Evolutionary conservation across 768 basidiomycete species (phyloP).

Genomic region (button mushroom (Agaricus bisporus)): DNA sequence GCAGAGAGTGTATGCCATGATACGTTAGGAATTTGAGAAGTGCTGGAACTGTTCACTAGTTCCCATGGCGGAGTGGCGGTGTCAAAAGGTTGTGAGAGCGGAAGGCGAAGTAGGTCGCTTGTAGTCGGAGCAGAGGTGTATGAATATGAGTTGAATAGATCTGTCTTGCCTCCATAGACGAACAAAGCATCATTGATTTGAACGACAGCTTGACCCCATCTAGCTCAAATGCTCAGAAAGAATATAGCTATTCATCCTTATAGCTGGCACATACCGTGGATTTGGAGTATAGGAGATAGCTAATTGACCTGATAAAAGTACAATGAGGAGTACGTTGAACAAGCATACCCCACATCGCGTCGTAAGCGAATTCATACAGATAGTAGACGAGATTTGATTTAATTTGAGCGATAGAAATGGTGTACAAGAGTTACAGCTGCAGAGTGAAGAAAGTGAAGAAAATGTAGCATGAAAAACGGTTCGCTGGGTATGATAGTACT

Average conservation of each 20-base stretch:
- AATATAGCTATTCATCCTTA: not conserved
- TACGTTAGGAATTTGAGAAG: conserved; percentile 52
- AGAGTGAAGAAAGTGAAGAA: not conserved
- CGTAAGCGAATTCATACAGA: conserved; percentile 1
- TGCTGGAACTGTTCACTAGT: conserved; percentile 44
- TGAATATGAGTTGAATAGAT: conserved; percentile 57
- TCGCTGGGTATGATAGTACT: not conserved
- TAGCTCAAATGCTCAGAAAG: conserved; percentile 21
- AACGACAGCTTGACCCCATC: conserved; percentile 80
- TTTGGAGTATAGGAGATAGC: not conserved
- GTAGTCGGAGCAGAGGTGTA: conserved; percentile 72
- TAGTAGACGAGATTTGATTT: not conserved
- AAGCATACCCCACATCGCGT: not conserved
- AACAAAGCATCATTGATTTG: conserved; percentile 54
- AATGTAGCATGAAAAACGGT: not conserved
- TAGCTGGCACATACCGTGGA: conserved; percentile 1
- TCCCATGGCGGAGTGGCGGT: conserved; percentile 65
- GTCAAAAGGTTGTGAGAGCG: conserved; percentile 54
- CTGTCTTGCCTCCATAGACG: conserved; percentile 79
- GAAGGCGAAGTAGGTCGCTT: conserved; percentile 65
- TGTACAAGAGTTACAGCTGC: not conserved
- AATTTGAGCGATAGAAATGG: not conserved
- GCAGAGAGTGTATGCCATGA: conserved; percentile 80
- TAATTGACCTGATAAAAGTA: not conserved
- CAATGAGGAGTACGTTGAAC: not conserved